These are phyloP conservation scores for Dioscorea alata DNA, from an alignment of 106 monocot species.

Conservation along the genomic window DNA sequence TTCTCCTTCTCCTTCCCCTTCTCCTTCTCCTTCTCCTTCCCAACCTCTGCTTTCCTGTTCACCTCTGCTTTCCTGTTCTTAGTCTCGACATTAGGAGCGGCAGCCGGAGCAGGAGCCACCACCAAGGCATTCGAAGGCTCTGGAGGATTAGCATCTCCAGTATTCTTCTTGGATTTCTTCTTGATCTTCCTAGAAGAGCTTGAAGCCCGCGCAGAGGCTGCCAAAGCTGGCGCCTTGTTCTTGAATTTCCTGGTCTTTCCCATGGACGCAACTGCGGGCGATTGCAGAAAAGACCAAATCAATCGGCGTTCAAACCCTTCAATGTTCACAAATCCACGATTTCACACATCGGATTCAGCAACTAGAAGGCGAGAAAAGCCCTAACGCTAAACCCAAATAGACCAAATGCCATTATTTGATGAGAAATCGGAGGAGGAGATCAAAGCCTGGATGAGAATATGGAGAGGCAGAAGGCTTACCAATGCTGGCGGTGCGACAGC, in stretches of 20 bases:
- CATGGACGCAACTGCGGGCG: background rate
- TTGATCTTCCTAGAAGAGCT: background rate
- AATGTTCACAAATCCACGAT: background rate
- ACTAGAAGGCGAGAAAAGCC: background rate
- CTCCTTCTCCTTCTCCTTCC: no score
- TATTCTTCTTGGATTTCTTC: conserved; percentile 2
- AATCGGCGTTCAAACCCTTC: background rate
- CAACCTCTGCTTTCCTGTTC: no score
- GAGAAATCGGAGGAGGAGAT: background rate
- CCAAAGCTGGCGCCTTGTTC: background rate
- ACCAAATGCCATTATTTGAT: background rate
- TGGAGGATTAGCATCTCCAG: background rate
- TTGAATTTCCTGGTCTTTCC: conserved; percentile 5
- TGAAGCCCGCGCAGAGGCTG: background rate
- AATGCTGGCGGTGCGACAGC: no score
- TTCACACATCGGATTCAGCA: background rate
- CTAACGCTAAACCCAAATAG: background rate
- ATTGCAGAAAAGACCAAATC: background rate
- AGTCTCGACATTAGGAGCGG: background rate
- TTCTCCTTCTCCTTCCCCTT: no score
- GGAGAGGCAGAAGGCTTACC: no score
- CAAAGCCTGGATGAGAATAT: background rate
- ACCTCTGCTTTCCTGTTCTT: conserved; percentile 2
- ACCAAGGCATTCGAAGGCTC: background rate
- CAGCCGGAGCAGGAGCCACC: background rate